phyloP scores from a whole-genome alignment of 2,329 filamentous ascomycete genomes.

The Alternaria viburni region DNA sequence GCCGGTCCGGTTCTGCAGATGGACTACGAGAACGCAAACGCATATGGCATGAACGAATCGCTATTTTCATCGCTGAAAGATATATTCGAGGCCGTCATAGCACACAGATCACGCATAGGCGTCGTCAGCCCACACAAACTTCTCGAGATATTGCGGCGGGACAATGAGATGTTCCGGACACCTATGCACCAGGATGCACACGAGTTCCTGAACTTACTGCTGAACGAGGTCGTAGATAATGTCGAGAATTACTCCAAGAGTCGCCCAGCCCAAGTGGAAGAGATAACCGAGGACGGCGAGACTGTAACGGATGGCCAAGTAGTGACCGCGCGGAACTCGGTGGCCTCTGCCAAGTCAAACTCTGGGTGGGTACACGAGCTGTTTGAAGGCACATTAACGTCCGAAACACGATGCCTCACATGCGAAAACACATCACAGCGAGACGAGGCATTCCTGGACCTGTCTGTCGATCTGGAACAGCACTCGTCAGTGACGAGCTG shows the following conservation, averaged over 20 bases:
- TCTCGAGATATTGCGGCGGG: slow-evolving; percentile 87
- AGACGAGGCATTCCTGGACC: slow-evolving; percentile 93
- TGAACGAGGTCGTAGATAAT: slow-evolving; percentile 96
- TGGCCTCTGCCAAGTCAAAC: slow-evolving; percentile 35
- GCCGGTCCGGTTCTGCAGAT: slow-evolving; percentile 87
- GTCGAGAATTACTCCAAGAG: slow-evolving; percentile 85
- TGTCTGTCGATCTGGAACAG: slow-evolving; percentile 94
- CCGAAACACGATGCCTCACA: slow-evolving; percentile 93
- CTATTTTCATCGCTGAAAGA: slow-evolving; percentile 95
- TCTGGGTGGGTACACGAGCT: slow-evolving; percentile 91
- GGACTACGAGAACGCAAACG: slow-evolving; percentile 76
- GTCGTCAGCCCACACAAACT: slow-evolving; percentile 93
- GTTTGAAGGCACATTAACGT: slow-evolving; percentile 92
- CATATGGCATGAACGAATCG: slow-evolving; percentile 92
- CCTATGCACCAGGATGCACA: slow-evolving; percentile 99
- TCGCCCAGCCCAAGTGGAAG: slow-evolving; percentile 53
- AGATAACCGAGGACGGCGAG: slow-evolving; percentile 27
- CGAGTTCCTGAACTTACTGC: slow-evolving; percentile 89
- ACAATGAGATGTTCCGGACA: slow-evolving; percentile 97
- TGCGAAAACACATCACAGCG: slow-evolving; percentile 95
- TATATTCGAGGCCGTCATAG: slow-evolving; percentile 89
- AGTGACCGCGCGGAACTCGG: slow-evolving; percentile 26
- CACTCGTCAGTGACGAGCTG: slow-evolving; percentile 97
- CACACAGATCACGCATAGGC: slow-evolving; percentile 80
- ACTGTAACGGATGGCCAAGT: slow-evolving; percentile 25